Evolutionary conservation across 1,284 basidiomycete genomes (phyloP).

Genomic region (Ceratobasidium sp.): DNA sequence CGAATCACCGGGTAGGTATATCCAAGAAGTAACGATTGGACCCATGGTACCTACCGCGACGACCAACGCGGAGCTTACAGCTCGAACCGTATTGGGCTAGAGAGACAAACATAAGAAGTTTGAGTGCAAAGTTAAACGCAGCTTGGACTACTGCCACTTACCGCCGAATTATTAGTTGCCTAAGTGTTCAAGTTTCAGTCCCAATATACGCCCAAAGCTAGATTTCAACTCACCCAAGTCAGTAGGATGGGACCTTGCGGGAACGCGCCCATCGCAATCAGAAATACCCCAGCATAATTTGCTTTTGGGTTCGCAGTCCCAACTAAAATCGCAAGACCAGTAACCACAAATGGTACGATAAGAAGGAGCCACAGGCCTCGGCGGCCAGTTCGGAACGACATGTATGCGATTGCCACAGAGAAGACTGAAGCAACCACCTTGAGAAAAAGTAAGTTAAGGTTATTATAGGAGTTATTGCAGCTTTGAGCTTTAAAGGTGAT

Average conservation of each 20-base stretch:
- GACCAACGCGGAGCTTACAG: conserved; percentile 51
- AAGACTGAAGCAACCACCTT: conserved; percentile 49
- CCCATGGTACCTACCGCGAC: conserved; percentile 50
- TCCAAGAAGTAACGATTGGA: conserved; percentile 50
- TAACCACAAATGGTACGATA: conserved; percentile 46
- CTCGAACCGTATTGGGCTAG: conserved; percentile 48
- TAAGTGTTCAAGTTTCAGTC: not conserved
- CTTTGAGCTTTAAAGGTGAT: not conserved
- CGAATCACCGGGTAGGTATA: conserved; percentile 50
- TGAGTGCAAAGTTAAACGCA: not conserved
- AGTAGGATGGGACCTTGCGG: conserved; percentile 49
- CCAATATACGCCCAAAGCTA: not conserved
- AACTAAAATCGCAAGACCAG: conserved; percentile 47
- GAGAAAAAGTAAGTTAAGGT: not conserved
- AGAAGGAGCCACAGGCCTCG: conserved; percentile 50
- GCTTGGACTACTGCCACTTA: not conserved
- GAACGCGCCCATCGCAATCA: conserved; percentile 51
- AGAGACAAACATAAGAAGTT: not conserved
- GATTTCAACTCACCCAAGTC: conserved; percentile 47
- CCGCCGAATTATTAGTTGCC: conserved; percentile 49
- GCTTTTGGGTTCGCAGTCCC: conserved; percentile 45
- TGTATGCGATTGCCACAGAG: conserved; percentile 48
- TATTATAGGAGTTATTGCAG: not conserved
- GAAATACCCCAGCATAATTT: conserved; percentile 50
- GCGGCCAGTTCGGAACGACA: conserved; percentile 46